Percentiles rank a stretch among this genome's conserved stretches.
phyloP scores from a whole-genome alignment of 441 rosid genomes.

The Dalechampia spathulata region DNA sequence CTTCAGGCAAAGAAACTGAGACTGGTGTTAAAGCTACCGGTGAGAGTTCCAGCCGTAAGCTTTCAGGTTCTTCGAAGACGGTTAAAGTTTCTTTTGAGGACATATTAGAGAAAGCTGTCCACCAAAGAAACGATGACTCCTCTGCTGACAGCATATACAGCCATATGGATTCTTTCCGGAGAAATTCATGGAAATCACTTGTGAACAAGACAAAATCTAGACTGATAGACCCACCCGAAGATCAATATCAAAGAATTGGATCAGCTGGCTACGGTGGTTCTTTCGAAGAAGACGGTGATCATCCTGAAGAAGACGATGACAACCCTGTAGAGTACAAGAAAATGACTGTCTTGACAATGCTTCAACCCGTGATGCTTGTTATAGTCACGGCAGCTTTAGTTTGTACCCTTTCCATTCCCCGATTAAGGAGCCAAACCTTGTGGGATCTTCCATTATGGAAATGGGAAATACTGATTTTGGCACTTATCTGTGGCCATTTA shows the following conservation, averaged over 20 bases:
- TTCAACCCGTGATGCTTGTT: constrained; percentile 30
- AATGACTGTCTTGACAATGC: constrained; percentile 14
- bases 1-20: constrained; percentile 1
- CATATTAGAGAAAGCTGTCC: constrained; percentile 23
- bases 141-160: constrained; percentile 1
- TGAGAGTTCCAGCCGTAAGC: neutral
- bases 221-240: constrained; percentile 31
- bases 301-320: constrained; percentile 27
- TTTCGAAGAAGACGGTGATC: neutral
- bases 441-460: constrained; percentile 59
- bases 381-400: constrained; percentile 22
- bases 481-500: constrained; percentile 44
- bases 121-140: constrained; percentile 14
- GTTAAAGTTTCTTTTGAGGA: constrained; percentile 25
- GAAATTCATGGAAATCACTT: constrained; percentile 27
- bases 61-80: constrained; percentile 19
- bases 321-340: constrained; percentile 24
- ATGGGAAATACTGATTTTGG: constrained; percentile 52
- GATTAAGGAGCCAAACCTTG: constrained; percentile 18
- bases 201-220: constrained; percentile 31
- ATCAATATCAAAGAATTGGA: constrained; percentile 16
- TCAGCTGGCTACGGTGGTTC: constrained; percentile 7
- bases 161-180: neutral
- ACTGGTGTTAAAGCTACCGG: constrained; percentile 15
- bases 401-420: constrained; percentile 33